Conservation (phyloP, 768 basidiomycete genomes). For the Pleurotus sapidus region DNA sequence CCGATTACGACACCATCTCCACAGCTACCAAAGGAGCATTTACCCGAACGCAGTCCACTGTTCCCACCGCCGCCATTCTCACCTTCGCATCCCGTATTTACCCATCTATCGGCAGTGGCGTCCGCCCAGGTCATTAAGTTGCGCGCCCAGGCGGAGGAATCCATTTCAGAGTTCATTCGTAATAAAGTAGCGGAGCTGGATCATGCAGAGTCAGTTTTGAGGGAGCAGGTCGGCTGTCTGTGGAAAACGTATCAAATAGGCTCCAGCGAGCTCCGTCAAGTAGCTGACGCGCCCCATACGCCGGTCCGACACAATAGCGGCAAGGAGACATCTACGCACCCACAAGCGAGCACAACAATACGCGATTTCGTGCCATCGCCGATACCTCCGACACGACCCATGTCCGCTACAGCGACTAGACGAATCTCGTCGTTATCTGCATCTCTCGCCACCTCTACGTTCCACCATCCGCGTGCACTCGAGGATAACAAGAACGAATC, state of each 20-base stretch:
- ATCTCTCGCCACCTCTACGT: conserved; percentile 59
- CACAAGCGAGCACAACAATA: conserved; percentile 34
- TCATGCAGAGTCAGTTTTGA: conserved; percentile 49
- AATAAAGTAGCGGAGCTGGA: conserved; percentile 57
- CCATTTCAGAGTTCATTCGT: conserved; percentile 49
- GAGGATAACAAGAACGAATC: conserved; percentile 15
- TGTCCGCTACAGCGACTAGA: conserved; percentile 33
- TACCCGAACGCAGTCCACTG: conserved; percentile 56
- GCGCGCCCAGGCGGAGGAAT: conserved; percentile 56
- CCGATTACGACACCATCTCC: conserved; percentile 18
- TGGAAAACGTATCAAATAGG: conserved; percentile 60
- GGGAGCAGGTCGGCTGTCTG: conserved; percentile 54
- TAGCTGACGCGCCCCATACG: conserved; percentile 15
- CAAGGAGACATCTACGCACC: conserved; percentile 20
- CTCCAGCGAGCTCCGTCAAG: conserved; percentile 40
- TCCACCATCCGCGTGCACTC: conserved; percentile 47
- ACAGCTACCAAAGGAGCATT: conserved; percentile 31
- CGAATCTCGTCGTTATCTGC: conserved; percentile 64
- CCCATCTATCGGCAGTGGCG: conserved; percentile 61
- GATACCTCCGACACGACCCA: conserved; percentile 34
- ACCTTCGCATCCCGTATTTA: conserved; percentile 70
- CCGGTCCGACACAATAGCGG: conserved; percentile 13
- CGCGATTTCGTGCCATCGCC: conserved; percentile 55
- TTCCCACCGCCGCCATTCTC: conserved; percentile 78
- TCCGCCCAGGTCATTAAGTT: conserved; percentile 48